Evolutionary conservation across 345 rosid species (phyloP).

Genomic region (Carallia brachiata): DNA sequence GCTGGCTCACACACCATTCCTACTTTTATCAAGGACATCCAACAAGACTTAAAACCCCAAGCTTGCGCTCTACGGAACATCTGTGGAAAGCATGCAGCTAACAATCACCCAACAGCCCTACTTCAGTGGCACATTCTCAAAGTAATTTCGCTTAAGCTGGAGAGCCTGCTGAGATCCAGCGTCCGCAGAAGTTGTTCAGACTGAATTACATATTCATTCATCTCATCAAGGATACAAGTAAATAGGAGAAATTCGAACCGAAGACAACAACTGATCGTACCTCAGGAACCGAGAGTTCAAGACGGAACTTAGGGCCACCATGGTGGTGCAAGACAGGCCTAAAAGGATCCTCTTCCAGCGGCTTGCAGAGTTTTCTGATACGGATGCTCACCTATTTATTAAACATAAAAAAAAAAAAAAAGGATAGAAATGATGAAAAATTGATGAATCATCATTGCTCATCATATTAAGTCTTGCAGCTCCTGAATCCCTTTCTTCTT

Average conservation of each 20-base stretch:
- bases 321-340: slow-evolving; percentile 96
- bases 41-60: slow-evolving; percentile 32
- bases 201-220: too few relatives aligned
- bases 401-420: neutral
- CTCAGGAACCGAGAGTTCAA: slow-evolving; percentile 97
- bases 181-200: slow-evolving; percentile 50
- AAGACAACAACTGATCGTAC: slow-evolving; percentile 28
- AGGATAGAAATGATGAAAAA: neutral
- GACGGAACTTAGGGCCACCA: slow-evolving; percentile 94
- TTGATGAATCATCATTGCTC: neutral
- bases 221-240: neutral
- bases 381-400: slow-evolving; percentile 69
- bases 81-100: slow-evolving; percentile 33
- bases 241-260: neutral
- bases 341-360: slow-evolving; percentile 95
- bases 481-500: neutral
- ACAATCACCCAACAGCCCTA: slow-evolving; percentile 28
- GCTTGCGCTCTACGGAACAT: slow-evolving; percentile 55
- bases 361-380: slow-evolving; percentile 81
- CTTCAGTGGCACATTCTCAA: slow-evolving; percentile 18
- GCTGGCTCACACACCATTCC: slow-evolving; percentile 24
- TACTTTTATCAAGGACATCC: slow-evolving; percentile 27
- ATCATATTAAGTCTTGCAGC: neutral
- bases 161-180: slow-evolving; percentile 78
- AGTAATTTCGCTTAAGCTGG: slow-evolving; percentile 37